Conservation (phyloP, 1,284 basidiomycete species). For the Phlebopus sp. region DNA sequence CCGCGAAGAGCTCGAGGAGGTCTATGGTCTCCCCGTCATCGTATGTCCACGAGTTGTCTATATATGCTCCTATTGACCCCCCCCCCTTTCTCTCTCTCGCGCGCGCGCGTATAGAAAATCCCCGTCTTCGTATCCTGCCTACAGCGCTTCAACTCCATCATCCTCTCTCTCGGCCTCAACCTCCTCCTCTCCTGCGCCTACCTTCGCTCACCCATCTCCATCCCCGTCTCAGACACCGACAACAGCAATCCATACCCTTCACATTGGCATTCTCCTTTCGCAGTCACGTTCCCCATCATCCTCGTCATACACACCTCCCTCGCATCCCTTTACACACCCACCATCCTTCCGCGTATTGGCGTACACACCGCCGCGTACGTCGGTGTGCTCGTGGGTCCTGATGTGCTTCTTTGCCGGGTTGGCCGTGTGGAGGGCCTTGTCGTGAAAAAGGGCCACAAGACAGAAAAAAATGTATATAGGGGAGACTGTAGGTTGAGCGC, state of each 20-base stretch:
- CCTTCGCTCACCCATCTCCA: slow-evolving; percentile 29
- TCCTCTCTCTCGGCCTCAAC: slow-evolving; percentile 63
- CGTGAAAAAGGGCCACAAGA: slow-evolving; percentile 28
- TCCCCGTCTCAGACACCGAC: slow-evolving; percentile 19
- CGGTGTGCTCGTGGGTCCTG: slow-evolving; percentile 56
- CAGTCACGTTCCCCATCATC: slow-evolving; percentile 47
- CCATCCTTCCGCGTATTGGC: slow-evolving; percentile 61
- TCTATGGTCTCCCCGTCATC: slow-evolving; percentile 71
- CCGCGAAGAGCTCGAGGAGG: slow-evolving; percentile 69
- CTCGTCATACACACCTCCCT: slow-evolving; percentile 50
- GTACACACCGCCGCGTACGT: slow-evolving; percentile 70
- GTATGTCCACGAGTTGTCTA: slow-evolving; percentile 37
- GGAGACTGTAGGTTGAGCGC: not conserved
- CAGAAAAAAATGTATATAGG: not conserved
- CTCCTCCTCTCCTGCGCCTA: slow-evolving; percentile 65
- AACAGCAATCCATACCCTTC: slow-evolving; percentile 14
- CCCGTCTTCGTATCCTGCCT: slow-evolving; percentile 74
- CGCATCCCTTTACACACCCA: slow-evolving; percentile 57
- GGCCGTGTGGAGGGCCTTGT: slow-evolving; percentile 61
- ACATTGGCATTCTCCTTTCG: slow-evolving; percentile 35
- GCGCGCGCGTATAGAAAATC: slow-evolving; percentile 63
- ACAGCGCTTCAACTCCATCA: slow-evolving; percentile 66
- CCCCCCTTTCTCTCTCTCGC: too few species aligned
- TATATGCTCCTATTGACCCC: too few species aligned
- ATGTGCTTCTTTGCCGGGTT: slow-evolving; percentile 66